These are phyloP conservation scores for Viola odorata DNA, from an alignment of 345 rosid species.

Conservation along the genomic window DNA sequence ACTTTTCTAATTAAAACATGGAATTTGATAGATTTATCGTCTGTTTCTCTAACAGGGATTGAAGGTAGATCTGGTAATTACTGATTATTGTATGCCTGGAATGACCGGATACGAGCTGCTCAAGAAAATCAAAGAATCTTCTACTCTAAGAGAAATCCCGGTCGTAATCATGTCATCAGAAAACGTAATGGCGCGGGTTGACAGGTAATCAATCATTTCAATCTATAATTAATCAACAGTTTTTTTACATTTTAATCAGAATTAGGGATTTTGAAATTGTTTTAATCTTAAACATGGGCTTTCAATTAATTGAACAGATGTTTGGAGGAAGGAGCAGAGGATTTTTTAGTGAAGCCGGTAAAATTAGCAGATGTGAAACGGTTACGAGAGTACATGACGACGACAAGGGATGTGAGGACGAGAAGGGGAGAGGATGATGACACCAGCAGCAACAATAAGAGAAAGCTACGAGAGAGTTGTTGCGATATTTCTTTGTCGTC, in stretches of 20 bases:
- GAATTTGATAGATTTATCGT: not conserved
- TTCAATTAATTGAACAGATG: constrained; percentile 42
- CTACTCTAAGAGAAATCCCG: constrained; percentile 63
- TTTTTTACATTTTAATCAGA: not conserved
- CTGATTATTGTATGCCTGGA: constrained; percentile 98
- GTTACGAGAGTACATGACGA: constrained; percentile 45
- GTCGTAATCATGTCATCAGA: constrained; percentile 98
- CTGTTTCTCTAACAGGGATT: constrained; percentile 35
- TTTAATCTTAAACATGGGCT: not conserved
- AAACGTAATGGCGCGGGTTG: constrained; percentile 69
- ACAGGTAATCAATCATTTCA: constrained; percentile 42
- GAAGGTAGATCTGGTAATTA: constrained; percentile 87
- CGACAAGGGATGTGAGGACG: constrained; percentile 29
- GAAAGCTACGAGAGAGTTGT: constrained; percentile 49
- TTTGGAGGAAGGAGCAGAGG: constrained; percentile 94
- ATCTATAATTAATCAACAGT: too few relatives aligned
- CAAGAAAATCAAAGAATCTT: constrained; percentile 89
- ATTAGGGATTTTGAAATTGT: not conserved
- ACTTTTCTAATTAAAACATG: too few relatives aligned
- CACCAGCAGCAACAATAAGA: constrained; percentile 21
- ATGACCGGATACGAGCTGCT: constrained; percentile 98
- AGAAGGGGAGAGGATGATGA: constrained; percentile 10
- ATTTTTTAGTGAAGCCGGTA: constrained; percentile 86
- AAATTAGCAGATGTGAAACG: constrained; percentile 81
- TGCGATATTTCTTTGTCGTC: constrained; percentile 12